phyloP scores from a whole-genome alignment of 169 alveolate genomes.

The Cardiosporidium cionae region DNA sequence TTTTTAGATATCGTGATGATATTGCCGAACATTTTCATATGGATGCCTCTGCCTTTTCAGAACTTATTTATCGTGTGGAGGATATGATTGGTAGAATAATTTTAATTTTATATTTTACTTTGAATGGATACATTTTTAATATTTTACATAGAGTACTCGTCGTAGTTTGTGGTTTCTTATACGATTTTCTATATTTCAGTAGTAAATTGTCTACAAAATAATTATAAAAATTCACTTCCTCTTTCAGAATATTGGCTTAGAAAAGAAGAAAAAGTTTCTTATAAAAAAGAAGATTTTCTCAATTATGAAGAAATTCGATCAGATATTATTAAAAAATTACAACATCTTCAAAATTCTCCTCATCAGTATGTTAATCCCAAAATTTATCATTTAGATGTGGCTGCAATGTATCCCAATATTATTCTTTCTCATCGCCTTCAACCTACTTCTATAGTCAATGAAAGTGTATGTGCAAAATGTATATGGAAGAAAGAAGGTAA shows the following conservation, averaged over 20 bases:
- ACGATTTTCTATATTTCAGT: no score
- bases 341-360: constrained; percentile 36
- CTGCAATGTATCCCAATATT: constrained; percentile 99
- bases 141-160: no score
- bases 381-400: constrained; percentile 97
- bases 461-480: constrained; percentile 87
- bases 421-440: constrained; percentile 95
- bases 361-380: constrained; percentile 63
- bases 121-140: no score
- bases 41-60: background rate
- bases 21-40: background rate
- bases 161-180: no score
- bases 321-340: constrained; percentile 47
- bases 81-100: constrained; percentile 24
- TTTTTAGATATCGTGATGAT: background rate
- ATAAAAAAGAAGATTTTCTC: constrained; percentile 47
- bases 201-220: no score
- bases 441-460: constrained; percentile 94
- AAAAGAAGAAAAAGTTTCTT: no score
- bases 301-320: constrained; percentile 61
- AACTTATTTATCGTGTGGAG: constrained; percentile 62
- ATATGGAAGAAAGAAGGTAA: constrained; percentile 79
- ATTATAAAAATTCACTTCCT: no score
- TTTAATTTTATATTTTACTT: no score
- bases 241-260: no score